Evolutionary conservation across 2,329 filamentous ascomycete genomes (phyloP), one percentile per base, ranked within the genome.

Genomic region (Clonostachys rhizophaga): DNA sequence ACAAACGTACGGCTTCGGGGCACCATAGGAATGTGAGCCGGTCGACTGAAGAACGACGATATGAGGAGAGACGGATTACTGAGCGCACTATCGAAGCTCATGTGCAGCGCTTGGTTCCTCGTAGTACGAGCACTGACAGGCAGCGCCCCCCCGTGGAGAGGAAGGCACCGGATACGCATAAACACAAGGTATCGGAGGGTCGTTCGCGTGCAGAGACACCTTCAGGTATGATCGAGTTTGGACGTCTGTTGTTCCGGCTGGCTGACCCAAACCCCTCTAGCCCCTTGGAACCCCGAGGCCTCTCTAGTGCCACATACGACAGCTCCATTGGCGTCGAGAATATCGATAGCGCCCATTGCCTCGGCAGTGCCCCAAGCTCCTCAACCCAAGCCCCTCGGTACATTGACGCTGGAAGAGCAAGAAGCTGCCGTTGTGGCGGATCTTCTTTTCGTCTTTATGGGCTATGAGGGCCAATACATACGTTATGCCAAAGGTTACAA

Each of bases 401-500:
- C 88, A 48, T 70, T 97, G 49, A 83, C 84, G 1, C 71, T 95
- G 30, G 87, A 95, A 54, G 80, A 81, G 3, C 94, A 99, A 65
- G 94, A 99, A 68, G 81, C 84, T 20, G 87, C 83, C 9, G 86
- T 99, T 42, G 75, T 97, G 40, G 91, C 96, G 56, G 94, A 99
- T 58, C 69, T 99, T 14, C 69, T 97, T 35, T 96, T 92, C 61
- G 91, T 95, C 6, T 95, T 97, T 58, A 96, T 99, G 91, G 94
- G 94, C 20, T 96, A 91, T 53, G 94, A 99, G 67, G 94, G 94
- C n/a, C 91, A 96, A 64, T 97, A 97, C 62, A 88, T 99, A 51
- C 87, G 89, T 47, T 97, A 90, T 62, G 80, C 79, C 49, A 87
- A 89, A 54, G 79, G 81, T 9, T 97, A 95, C 63, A 85, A 96